phyloP scores from a whole-genome alignment of 2,329 filamentous ascomycete genomes.

The Neofusicoccum ribis region DNA sequence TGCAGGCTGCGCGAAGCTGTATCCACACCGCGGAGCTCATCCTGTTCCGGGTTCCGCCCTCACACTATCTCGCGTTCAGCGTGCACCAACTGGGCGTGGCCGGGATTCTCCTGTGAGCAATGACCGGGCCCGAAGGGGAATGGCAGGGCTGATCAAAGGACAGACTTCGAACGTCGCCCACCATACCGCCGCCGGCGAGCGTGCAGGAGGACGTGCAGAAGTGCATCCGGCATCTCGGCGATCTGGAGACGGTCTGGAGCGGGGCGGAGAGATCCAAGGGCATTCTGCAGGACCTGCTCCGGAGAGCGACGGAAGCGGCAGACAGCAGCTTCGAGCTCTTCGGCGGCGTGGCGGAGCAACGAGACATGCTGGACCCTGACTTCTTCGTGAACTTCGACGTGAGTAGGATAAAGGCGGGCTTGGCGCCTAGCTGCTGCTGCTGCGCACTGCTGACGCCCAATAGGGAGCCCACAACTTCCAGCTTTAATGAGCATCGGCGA shows the following conservation, averaged over 20 bases:
- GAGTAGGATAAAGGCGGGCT: neutral
- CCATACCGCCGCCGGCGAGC: constrained; percentile 1
- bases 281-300: constrained; percentile 5
- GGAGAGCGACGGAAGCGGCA: constrained; percentile 10
- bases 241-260: neutral
- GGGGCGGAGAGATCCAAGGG: constrained; percentile 3
- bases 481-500: neutral
- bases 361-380: constrained; percentile 5
- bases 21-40: constrained; percentile 8
- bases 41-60: constrained; percentile 7
- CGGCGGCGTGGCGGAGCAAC: neutral
- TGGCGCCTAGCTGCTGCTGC: neutral
- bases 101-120: constrained; percentile 1
- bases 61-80: constrained; percentile 10
- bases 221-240: neutral
- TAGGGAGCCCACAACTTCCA: neutral
- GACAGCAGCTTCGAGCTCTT: constrained; percentile 2
- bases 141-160: constrained; percentile 26
- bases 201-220: constrained; percentile 13
- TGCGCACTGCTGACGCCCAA: neutral
- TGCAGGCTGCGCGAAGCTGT: constrained; percentile 3
- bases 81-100: neutral
- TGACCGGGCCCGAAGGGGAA: constrained; percentile 30
- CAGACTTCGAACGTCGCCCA: constrained; percentile 2
- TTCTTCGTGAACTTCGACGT: constrained; percentile 11